These are phyloP conservation scores for Trichothecium roseum DNA, from an alignment of 2,329 filamentous ascomycete genomes.

Conservation along the genomic window DNA sequence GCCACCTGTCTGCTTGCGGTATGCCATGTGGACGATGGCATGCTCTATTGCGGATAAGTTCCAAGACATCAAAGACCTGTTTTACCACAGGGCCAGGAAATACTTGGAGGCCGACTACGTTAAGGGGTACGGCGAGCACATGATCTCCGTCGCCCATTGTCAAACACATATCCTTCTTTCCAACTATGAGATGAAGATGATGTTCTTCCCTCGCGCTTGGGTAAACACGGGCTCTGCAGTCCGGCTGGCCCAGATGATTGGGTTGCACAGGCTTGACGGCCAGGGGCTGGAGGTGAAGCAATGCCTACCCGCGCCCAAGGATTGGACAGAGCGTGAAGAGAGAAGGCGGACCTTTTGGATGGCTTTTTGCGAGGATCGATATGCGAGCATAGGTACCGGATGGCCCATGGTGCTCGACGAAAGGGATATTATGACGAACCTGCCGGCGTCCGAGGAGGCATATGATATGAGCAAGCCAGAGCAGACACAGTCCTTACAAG, in stretches of 20 bases:
- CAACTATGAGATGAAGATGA: conserved; percentile 90
- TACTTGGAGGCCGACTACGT: conserved; percentile 86
- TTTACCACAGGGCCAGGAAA: conserved; percentile 82
- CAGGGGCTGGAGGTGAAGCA: conserved; percentile 82
- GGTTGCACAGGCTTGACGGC: conserved; percentile 78
- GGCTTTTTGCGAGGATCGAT: conserved; percentile 81
- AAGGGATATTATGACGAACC: conserved; percentile 75
- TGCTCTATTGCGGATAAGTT: conserved; percentile 79
- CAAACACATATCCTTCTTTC: conserved; percentile 75
- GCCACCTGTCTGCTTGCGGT: conserved; percentile 79
- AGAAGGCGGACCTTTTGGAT: conserved; percentile 90
- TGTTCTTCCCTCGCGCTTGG: conserved; percentile 96
- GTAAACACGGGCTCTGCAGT: conserved; percentile 76
- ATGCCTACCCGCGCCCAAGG: conserved; percentile 72
- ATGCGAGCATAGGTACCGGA: conserved; percentile 89
- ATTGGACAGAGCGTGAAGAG: conserved; percentile 93
- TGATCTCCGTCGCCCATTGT: conserved; percentile 76
- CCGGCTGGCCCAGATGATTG: conserved; percentile 85
- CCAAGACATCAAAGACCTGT: conserved; percentile 67
- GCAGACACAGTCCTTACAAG: conserved; percentile 57
- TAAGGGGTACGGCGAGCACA: conserved; percentile 81
- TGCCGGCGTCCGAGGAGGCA: conserved; percentile 76
- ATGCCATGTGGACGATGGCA: conserved; percentile 95
- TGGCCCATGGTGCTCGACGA: conserved; percentile 97
- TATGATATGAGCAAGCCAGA: conserved; percentile 73